Conservation (phyloP, 2,329 filamentous ascomycete species). For the Sarocladium kiliense region DNA sequence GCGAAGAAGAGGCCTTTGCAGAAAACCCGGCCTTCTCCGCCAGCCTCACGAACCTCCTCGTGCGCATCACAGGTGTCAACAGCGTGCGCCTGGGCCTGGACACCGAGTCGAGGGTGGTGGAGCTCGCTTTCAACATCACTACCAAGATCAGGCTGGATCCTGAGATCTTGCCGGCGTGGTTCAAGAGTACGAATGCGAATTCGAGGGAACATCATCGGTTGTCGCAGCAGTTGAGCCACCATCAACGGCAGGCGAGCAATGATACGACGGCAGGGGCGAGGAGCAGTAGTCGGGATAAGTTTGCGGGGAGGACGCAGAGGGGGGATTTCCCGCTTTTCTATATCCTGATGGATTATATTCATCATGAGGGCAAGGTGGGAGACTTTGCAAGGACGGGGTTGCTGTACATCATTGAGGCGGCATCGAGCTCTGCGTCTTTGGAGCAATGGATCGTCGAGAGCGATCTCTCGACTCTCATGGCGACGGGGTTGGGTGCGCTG, state of each 20-base stretch:
- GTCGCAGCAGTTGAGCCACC: conserved; percentile 19
- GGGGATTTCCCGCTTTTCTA: conserved; percentile 96
- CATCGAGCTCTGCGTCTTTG: conserved; percentile 72
- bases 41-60: conserved; percentile 80
- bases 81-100: conserved; percentile 70
- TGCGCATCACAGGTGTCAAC: conserved; percentile 70
- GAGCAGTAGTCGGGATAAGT: conserved; percentile 65
- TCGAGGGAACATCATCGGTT: conserved; percentile 5
- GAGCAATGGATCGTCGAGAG: conserved; percentile 98
- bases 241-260: conserved; percentile 24
- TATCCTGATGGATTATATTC: conserved; percentile 91
- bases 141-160: conserved; percentile 93
- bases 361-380: conserved; percentile 88
- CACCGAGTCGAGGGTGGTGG: conserved; percentile 83
- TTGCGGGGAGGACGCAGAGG: conserved; percentile 79
- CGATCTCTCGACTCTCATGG: conserved; percentile 94
- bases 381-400: conserved; percentile 94
- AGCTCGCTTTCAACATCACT: conserved; percentile 91
- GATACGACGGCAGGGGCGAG: conserved; percentile 24
- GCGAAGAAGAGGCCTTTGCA: conserved; percentile 92
- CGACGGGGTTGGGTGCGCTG: conserved; percentile 80
- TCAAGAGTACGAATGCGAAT: conserved; percentile 51
- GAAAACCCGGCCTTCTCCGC: conserved; percentile 81
- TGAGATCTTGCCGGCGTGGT: conserved; percentile 85
- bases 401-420: conserved; percentile 92